Evolutionary conservation across 1,139 yeast genomes (phyloP).

Genomic region (Geotrichum restrictum): DNA sequence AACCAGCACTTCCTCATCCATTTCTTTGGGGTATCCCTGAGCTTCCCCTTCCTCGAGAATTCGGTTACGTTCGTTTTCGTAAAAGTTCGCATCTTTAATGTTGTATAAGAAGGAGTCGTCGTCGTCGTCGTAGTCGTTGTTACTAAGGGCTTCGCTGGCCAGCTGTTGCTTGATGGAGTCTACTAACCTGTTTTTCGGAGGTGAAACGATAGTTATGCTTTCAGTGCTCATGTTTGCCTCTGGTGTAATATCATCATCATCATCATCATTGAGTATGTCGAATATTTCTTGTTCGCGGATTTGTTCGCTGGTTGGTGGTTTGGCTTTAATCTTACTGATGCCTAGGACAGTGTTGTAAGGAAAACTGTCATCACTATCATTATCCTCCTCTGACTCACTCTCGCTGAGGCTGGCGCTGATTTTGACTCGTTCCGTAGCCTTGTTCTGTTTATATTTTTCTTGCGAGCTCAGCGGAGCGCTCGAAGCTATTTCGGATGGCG

Average conservation of each 20-base stretch:
- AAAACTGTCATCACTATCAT: no score
- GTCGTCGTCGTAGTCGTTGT: not conserved
- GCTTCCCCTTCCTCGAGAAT: conserved; percentile 1
- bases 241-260: no score
- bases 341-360: no score
- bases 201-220: no score
- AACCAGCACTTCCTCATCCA: conserved; percentile 1
- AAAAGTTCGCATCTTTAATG: conserved; percentile 4
- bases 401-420: not conserved
- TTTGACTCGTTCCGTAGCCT: no score
- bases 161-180: not conserved
- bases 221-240: no score
- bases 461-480: not conserved
- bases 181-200: not conserved
- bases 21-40: not conserved
- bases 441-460: not conserved
- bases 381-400: not conserved
- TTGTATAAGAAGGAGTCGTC: not conserved
- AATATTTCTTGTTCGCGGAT: no score
- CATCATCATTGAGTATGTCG: no score
- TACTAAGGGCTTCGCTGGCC: no score
- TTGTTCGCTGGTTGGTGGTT: no score
- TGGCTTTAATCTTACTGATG: no score
- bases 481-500: not conserved
- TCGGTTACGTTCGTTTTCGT: conserved; percentile 1